Conservation (phyloP, 2,329 filamentous ascomycete genomes). For the Lecanicillium sp. region DNA sequence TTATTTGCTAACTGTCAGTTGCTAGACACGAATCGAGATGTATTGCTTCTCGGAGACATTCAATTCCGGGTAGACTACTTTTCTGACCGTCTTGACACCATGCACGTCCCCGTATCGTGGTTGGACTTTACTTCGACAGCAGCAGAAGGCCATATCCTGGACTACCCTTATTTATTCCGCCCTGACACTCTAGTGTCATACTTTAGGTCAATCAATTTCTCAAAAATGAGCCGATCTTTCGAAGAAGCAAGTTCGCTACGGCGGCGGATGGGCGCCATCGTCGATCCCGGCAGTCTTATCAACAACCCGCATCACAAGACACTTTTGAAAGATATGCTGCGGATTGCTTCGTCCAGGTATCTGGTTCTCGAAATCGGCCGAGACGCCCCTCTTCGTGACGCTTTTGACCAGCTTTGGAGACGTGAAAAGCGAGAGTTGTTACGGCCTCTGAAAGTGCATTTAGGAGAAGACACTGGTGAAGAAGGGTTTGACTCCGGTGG, state of each 20-base stretch:
- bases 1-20: slow-evolving; percentile 14
- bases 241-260: slow-evolving; percentile 57
- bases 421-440: slow-evolving; percentile 74
- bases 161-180: slow-evolving; percentile 74
- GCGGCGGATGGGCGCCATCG: slow-evolving; percentile 47
- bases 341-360: slow-evolving; percentile 60
- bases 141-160: slow-evolving; percentile 64
- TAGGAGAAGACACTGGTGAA: slow-evolving; percentile 76
- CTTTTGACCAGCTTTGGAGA: slow-evolving; percentile 84
- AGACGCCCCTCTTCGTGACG: slow-evolving; percentile 59
- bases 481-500: slow-evolving; percentile 90
- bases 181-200: slow-evolving; percentile 66
- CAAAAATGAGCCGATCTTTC: slow-evolving; percentile 72
- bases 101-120: slow-evolving; percentile 69
- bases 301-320: slow-evolving; percentile 50
- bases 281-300: slow-evolving; percentile 45
- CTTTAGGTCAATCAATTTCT: slow-evolving; percentile 83
- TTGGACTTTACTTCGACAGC: slow-evolving; percentile 50
- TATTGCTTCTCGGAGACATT: slow-evolving; percentile 55
- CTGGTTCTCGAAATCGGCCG: slow-evolving; percentile 62
- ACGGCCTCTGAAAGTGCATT: slow-evolving; percentile 77
- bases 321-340: slow-evolving; percentile 54
- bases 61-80: slow-evolving; percentile 72
- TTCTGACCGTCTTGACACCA: slow-evolving; percentile 64
- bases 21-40: slow-evolving; percentile 52